These are phyloP conservation scores for Citropsis articulata DNA, from an alignment of 345 rosid genomes.

Conservation along the genomic window DNA sequence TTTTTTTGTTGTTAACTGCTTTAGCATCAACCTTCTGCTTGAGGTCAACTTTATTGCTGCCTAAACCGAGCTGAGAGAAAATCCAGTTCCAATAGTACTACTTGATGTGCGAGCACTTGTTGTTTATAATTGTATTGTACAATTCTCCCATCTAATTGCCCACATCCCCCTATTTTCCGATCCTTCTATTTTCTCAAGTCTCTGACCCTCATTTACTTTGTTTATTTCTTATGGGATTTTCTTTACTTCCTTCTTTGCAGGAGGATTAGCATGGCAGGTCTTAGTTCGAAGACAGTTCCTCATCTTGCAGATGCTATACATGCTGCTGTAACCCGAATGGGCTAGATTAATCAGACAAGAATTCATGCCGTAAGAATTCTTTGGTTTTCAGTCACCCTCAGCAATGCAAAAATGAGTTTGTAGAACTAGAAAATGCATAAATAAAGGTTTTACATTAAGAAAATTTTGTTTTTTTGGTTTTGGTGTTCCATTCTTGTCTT, in stretches of 20 bases:
- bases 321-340: slow-evolving; percentile 51
- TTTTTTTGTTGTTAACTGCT: background rate
- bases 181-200: background rate
- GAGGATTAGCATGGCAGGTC: slow-evolving; percentile 83
- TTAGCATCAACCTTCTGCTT: background rate
- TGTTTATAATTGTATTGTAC: background rate
- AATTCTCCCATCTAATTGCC: background rate
- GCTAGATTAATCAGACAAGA: slow-evolving; percentile 17
- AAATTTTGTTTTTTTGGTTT: background rate
- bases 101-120: background rate
- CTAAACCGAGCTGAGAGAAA: background rate
- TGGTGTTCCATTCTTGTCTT: background rate
- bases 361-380: background rate
- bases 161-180: background rate
- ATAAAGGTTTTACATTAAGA: background rate
- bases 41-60: background rate
- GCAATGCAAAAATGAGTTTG: background rate
- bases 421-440: background rate
- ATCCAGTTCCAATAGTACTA: background rate
- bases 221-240: background rate
- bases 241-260: slow-evolving; percentile 34
- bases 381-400: background rate
- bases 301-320: slow-evolving; percentile 70
- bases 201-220: background rate
- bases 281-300: slow-evolving; percentile 59